Conservation (phyloP, 2,329 filamentous ascomycete genomes). For the Torrubiellomyces zombiae region DNA sequence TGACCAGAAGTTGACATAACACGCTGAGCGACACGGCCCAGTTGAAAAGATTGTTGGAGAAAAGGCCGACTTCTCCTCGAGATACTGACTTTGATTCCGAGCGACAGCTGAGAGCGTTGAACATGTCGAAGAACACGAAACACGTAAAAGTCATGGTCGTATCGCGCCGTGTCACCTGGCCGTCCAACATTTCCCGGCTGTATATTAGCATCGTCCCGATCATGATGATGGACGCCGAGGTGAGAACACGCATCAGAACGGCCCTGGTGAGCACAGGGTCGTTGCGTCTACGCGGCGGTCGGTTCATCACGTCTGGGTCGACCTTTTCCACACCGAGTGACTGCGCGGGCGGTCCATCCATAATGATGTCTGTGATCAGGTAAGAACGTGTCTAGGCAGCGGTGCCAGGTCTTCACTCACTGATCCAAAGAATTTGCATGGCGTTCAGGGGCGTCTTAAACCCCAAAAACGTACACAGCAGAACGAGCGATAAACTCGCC, state of each 20-base stretch:
- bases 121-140: slow-evolving; percentile 99
- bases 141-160: slow-evolving; percentile 99
- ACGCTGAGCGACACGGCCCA: slow-evolving; percentile 81
- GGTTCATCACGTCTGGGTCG: slow-evolving; percentile 83
- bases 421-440: slow-evolving; percentile 99
- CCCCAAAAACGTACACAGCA: slow-evolving; percentile 81
- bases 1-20: slow-evolving; percentile 73
- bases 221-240: slow-evolving; percentile 81
- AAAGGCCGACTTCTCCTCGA: slow-evolving; percentile 65
- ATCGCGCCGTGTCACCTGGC: slow-evolving; percentile 74
- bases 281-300: slow-evolving; percentile 66
- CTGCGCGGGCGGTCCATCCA: slow-evolving; percentile 96
- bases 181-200: slow-evolving; percentile 78
- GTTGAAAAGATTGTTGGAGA: slow-evolving; percentile 88
- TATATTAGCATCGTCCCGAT: slow-evolving; percentile 83
- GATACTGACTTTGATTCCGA: slow-evolving; percentile 82
- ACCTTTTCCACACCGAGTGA: slow-evolving; percentile 92
- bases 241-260: slow-evolving; percentile 71
- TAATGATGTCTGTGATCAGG: slow-evolving; percentile 66
- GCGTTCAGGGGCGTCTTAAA: slow-evolving; percentile 93
- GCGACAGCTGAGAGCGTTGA: slow-evolving; percentile 88
- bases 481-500: slow-evolving; percentile 76
- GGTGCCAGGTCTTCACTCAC: too few relatives aligned
- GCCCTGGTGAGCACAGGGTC: slow-evolving; percentile 81
- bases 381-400: too few relatives aligned